Evolutionary conservation across 345 rosid species (phyloP), one percentile per base, ranked within the genome.

Genomic region (Tarenaya hassleriana): DNA sequence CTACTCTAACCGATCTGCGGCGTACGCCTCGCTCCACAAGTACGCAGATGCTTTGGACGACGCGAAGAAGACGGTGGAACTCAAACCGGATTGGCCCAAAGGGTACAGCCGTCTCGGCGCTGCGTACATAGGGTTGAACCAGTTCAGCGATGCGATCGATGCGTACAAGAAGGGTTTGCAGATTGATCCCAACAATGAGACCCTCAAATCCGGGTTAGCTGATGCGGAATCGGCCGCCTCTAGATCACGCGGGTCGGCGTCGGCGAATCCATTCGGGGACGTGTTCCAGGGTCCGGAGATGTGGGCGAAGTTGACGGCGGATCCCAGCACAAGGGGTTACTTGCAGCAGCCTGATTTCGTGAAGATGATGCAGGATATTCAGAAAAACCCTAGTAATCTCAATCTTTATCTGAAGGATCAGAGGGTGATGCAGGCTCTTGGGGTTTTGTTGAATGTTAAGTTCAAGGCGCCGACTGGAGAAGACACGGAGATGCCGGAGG

Each of bases 51-150:
- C 98, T 6, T 66, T 88, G 12, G 42, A 44, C 20, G 98, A 92
- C 18, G 96, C 98, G 2, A 69, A 88, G 73, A 92, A 79, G 72
- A 92, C 98, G 29, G 84, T 92, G 17, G 96, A 88, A 52, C 82
- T 92, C 62, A 88, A 85, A 64, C 88, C 94, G 6, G 90, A 85
- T 61, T 92, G 96, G 98, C 52, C 96, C 20, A 92, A 92, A 62
- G 98, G 98, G 21, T 92, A 84, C 64, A 81, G 95, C 40, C 77
- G 98, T 4, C 82, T 92, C 47, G 98, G 98, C 3, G 96, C 98
- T 0, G 96, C 98, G 54, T 62, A 72, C 50, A 48, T 77, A 1
- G 96, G 98, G 3, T 64, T 88, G 19, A 69, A 74, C 55, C 77
- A 74, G 47, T 33, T 61, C 41, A 67, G 66, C 12, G 90, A 81